These are phyloP conservation scores for Phytophthora colocasiae DNA, from an alignment of 352 stramenopile genomes.

Conservation along the genomic window DNA sequence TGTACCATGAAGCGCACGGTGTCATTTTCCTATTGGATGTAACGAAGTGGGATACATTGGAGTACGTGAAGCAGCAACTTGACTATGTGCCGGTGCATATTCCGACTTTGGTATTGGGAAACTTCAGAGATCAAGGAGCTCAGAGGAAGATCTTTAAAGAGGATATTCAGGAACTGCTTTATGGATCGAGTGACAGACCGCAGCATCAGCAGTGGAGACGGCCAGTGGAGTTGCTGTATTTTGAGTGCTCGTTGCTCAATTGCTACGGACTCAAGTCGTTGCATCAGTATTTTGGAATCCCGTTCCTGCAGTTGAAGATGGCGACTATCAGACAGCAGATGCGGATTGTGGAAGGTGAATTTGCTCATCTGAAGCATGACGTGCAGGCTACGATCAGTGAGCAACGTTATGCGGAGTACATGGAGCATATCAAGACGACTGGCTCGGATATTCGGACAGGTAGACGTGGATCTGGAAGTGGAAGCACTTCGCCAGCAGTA, in stretches of 20 bases:
- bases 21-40: constrained; percentile 92
- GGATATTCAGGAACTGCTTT: constrained; percentile 82
- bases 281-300: constrained; percentile 88
- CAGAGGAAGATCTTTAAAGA: constrained; percentile 89
- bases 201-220: constrained; percentile 49
- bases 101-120: constrained; percentile 81
- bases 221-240: constrained; percentile 77
- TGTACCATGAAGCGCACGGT: constrained; percentile 90
- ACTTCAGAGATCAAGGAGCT: constrained; percentile 73
- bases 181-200: constrained; percentile 45
- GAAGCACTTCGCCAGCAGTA: constrained; percentile 10
- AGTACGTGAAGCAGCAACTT: constrained; percentile 83
- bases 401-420: constrained; percentile 79
- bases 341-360: constrained; percentile 73
- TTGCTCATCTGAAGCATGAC: constrained; percentile 76
- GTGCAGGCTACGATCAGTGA: constrained; percentile 74
- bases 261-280: constrained; percentile 87
- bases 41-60: constrained; percentile 78
- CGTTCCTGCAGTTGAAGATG: constrained; percentile 86
- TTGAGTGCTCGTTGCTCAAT: constrained; percentile 85
- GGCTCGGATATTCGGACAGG: constrained; percentile 84
- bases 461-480: constrained; percentile 30
- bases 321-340: constrained; percentile 81
- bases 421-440: constrained; percentile 71
- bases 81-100: constrained; percentile 79